Conservation (phyloP, 2,329 filamentous ascomycete genomes). For the Fusarium begoniae region DNA sequence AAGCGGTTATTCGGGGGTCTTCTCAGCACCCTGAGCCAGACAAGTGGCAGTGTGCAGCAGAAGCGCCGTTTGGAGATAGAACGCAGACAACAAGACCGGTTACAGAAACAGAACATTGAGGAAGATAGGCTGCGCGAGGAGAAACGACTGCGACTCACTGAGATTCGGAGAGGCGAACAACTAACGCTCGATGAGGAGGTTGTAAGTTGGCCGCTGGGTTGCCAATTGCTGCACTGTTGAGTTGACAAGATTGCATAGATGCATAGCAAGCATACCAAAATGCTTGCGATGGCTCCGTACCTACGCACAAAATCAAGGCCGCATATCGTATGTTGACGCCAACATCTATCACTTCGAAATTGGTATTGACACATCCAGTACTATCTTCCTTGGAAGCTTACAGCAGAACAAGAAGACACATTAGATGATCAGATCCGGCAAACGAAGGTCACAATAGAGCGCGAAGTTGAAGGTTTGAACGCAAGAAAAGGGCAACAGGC, state of each 20-base stretch:
- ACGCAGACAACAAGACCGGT: constrained; percentile 79
- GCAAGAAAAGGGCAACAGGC: constrained; percentile 53
- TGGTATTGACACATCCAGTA: constrained; percentile 63
- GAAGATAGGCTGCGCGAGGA: constrained; percentile 73
- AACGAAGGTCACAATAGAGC: constrained; percentile 69
- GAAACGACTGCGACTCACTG: constrained; percentile 69
- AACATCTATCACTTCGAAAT: not conserved
- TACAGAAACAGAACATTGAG: constrained; percentile 76
- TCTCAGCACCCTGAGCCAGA: constrained; percentile 80
- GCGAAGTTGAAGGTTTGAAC: constrained; percentile 72
- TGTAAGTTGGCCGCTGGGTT: constrained; percentile 61
- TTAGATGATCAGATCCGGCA: constrained; percentile 77
- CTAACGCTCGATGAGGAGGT: constrained; percentile 78
- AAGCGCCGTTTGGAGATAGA: constrained; percentile 83
- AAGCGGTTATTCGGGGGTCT: constrained; percentile 87
- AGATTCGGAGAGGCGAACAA: constrained; percentile 73
- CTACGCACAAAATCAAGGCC: constrained; percentile 78
- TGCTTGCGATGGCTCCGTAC: constrained; percentile 76
- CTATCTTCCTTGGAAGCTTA: constrained; percentile 85
- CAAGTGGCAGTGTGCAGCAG: constrained; percentile 68
- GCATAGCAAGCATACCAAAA: constrained; percentile 75
- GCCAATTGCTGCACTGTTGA: not conserved
- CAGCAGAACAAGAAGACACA: constrained; percentile 71
- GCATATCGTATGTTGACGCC: constrained; percentile 68
- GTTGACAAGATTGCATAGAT: constrained; percentile 66